phyloP scores from a whole-genome alignment of 352 stramenopile genomes.

The Aphanomyces invadans region DNA sequence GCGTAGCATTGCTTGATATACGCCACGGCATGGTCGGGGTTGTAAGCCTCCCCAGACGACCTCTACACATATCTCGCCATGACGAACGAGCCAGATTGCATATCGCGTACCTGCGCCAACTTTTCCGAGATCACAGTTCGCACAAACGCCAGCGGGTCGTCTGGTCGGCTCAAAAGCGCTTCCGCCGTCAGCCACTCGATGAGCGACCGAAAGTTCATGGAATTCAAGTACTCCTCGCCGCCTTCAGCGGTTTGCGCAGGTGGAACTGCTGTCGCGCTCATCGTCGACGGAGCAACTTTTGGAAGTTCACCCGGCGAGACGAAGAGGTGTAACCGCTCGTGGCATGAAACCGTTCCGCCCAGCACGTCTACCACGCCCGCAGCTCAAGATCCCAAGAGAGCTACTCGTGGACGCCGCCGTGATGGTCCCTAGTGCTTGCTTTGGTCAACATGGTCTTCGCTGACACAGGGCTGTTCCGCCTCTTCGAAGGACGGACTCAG shows the following conservation, averaged over 20 bases:
- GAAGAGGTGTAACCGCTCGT: too few relatives aligned
- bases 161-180: slow-evolving; percentile 66
- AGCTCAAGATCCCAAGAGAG: too few relatives aligned
- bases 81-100: not conserved
- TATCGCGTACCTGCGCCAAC: slow-evolving; percentile 45
- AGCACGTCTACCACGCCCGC: too few relatives aligned
- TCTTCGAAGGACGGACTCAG: too few relatives aligned
- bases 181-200: slow-evolving; percentile 89
- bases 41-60: slow-evolving; percentile 54
- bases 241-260: slow-evolving; percentile 60
- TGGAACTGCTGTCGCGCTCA: not conserved
- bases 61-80: slow-evolving; percentile 8
- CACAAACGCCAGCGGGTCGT: slow-evolving; percentile 83
- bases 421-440: too few relatives aligned
- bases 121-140: slow-evolving; percentile 76
- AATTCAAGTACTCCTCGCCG: slow-evolving; percentile 79
- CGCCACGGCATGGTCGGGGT: slow-evolving; percentile 60
- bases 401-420: too few relatives aligned
- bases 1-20: slow-evolving; percentile 87
- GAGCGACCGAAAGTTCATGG: slow-evolving; percentile 83
- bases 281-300: not conserved
- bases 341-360: too few relatives aligned
- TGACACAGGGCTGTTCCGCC: too few relatives aligned
- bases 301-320: too few relatives aligned
- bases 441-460: too few relatives aligned